phyloP scores from a whole-genome alignment of 345 rosid genomes.

The Hibiscus tridactylites region DNA sequence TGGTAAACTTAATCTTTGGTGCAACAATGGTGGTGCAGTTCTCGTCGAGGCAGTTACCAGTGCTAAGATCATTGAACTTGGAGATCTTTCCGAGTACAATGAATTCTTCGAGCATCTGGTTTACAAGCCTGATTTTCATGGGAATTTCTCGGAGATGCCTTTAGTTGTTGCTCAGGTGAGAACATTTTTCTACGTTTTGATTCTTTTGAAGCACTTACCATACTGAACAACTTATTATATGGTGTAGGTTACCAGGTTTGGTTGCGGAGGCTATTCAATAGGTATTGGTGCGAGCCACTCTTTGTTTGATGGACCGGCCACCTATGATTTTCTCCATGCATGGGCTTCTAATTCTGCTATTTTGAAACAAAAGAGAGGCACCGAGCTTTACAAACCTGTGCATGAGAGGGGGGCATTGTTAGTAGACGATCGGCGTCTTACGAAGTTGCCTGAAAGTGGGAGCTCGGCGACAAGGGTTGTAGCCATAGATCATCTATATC shows the following conservation, averaged over 20 bases:
- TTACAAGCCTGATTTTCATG: slow-evolving; percentile 34
- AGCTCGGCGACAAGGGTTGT: slow-evolving; percentile 24
- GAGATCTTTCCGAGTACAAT: slow-evolving; percentile 45
- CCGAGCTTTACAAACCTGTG: slow-evolving; percentile 29
- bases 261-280: slow-evolving; percentile 56
- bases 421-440: background rate
- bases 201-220: background rate
- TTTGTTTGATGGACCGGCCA: slow-evolving; percentile 55
- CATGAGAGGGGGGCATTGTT: slow-evolving; percentile 40
- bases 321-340: slow-evolving; percentile 39
- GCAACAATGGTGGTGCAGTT: too few relatives aligned
- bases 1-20: background rate
- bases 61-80: slow-evolving; percentile 42
- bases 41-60: slow-evolving; percentile 36
- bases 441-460: slow-evolving; percentile 4
- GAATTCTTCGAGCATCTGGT: slow-evolving; percentile 44
- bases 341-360: slow-evolving; percentile 44
- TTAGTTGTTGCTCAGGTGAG: slow-evolving; percentile 56
- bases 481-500: slow-evolving; percentile 60
- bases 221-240: background rate
- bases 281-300: slow-evolving; percentile 62
- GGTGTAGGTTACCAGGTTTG: slow-evolving; percentile 54
- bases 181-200: background rate
- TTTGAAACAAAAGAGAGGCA: slow-evolving; percentile 12
- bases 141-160: slow-evolving; percentile 45